Evolutionary conservation across 2,329 filamentous ascomycete species (phyloP).

Genomic region (Graphilbum fragrans): DNA sequence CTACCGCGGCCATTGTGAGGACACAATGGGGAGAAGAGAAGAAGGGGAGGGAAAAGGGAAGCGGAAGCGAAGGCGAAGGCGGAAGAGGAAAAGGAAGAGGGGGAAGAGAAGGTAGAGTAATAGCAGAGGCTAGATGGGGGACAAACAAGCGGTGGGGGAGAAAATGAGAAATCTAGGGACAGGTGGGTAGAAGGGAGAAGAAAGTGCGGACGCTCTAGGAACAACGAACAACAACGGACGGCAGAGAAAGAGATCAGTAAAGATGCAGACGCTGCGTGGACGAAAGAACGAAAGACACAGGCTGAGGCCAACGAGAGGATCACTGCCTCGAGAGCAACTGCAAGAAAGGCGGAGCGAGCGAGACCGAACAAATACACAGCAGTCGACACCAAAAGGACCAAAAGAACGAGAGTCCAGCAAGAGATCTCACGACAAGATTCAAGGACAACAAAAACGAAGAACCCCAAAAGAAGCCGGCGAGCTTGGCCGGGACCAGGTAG

Average conservation of each 20-base stretch:
- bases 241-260: too few species aligned
- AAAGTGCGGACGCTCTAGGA: too few species aligned
- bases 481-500: neutral
- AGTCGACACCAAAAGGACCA: too few species aligned
- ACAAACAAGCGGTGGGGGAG: neutral
- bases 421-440: neutral
- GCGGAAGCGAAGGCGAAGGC: neutral
- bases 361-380: neutral
- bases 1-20: conserved; percentile 22
- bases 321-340: too few species aligned
- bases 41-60: neutral
- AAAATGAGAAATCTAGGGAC: neutral
- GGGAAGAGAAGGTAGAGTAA: neutral
- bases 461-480: neutral
- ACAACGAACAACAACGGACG: too few species aligned
- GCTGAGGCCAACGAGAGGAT: too few species aligned
- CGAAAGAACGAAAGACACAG: too few species aligned
- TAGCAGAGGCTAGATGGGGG: neutral
- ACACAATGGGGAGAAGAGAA: too few species aligned
- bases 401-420: neutral
- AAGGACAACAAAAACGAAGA: neutral
- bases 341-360: neutral
- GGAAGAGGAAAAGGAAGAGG: neutral
- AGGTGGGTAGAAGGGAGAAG: too few species aligned
- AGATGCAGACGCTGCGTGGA: too few species aligned